Base-by-base conservation (phyloP, 2,329 filamentous ascomycete species). In the Penicillium fuscoglaucum region DNA sequence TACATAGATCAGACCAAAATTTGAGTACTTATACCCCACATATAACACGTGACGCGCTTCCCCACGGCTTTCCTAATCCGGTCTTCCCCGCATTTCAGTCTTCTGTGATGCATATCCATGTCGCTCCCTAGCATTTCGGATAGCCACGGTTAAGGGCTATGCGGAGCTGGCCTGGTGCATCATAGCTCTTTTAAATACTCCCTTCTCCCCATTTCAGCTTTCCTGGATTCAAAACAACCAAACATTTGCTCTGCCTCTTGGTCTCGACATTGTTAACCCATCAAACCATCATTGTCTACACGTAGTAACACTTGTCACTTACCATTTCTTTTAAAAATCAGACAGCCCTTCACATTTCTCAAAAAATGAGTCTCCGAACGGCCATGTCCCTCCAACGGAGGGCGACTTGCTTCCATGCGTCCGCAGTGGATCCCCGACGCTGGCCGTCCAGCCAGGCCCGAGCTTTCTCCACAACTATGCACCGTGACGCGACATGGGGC, bases 401-500 rank as follows among this genome's bases (percentile, higher is more conserved):
- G 43, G 44, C 43, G 21, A 53, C 48, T 39, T 50, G 44, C 37
- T 57, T 61, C 58, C 55, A 54, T 58, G 37, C 51, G 31, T 55
- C 35, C 28, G 35, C 49, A 52, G 48, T 44, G 41, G 13, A 29
- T 46, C 24, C 40, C 60, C 59, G 59, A 60, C 59, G 59, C 59
- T 61, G 58, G 64, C 59, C 62, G 60, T 45, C 58, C 10, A 48
- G 46, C 47, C 59, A 49, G 48, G 46, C 52, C 15, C 65, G 76
- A 57, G 63, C 70, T 31, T 84, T 85, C 64, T 82, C 82, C 28
- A 76, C 73, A 6, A 80, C 80, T 7, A 47, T 69, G n/a, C 68
- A 66, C 29, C 75, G 75, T 52, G 74, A 79, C 67, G 78, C 79
- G 61, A 80, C 80, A 66, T 86, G 81, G 79, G 84, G 83, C 0